Percentiles rank a stretch among this genome's conserved stretches.
Evolutionary conservation across 139 green algal genomes (phyloP).

Genomic region (Closterium sp.): DNA sequence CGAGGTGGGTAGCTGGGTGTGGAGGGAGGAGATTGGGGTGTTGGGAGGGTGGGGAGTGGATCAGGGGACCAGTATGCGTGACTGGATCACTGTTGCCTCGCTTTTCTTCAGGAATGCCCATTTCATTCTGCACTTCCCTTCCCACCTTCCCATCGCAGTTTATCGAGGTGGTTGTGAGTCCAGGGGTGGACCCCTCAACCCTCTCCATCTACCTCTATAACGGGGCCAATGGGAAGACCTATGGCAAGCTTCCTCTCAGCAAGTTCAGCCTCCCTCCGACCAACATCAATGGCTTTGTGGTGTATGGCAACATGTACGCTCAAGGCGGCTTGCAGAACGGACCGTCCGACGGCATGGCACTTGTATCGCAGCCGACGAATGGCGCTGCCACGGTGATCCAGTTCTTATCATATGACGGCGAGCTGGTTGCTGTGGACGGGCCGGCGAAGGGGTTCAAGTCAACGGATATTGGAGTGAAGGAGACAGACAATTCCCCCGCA

Average conservation of each 20-base stretch:
- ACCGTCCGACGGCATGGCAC: conserved; percentile 19
- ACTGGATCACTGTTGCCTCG: background rate
- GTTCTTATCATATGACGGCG: conserved; percentile 43
- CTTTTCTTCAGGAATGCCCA: background rate
- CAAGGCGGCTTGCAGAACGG: conserved; percentile 26
- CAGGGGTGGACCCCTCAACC: background rate
- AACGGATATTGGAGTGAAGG: conserved; percentile 25
- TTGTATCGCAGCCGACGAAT: background rate
- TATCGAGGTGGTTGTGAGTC: conserved; percentile 23
- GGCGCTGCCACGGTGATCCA: conserved; percentile 14
- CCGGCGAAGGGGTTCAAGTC: conserved; percentile 14
- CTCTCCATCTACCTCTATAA: conserved; percentile 44
- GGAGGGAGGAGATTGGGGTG: background rate
- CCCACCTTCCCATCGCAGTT: conserved; percentile 6
- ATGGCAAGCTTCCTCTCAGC: background rate
- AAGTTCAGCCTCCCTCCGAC: background rate
- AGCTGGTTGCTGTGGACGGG: background rate
- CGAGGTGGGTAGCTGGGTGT: conserved; percentile 11
- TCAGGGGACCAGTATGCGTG: too few species aligned
- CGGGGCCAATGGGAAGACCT: background rate
- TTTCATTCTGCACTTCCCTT: background rate
- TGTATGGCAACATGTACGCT: background rate
- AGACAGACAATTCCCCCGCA: background rate
- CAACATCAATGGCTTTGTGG: background rate
- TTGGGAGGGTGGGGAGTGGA: too few species aligned